Evolutionary conservation across 352 stramenopile genomes (phyloP), one percentile per base, ranked within the genome.

Genomic region (Phytophthora brassicae): DNA sequence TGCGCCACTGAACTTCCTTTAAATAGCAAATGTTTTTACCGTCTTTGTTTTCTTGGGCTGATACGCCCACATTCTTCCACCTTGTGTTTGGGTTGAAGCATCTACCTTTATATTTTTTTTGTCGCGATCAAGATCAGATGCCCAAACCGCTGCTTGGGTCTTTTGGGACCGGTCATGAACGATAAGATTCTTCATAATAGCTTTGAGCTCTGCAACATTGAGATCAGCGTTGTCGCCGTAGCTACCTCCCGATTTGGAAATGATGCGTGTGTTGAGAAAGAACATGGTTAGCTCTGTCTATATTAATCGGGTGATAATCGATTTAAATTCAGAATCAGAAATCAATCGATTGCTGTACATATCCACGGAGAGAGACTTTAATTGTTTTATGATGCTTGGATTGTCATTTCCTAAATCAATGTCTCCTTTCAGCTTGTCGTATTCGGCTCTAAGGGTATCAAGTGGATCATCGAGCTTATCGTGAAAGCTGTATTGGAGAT

Each of bases 211-310:
- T 16, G 46, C 46, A 2, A 64, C 56, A 31, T 57, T 64, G 47
- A 45, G 13, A 61, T 66, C 59, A 17, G 50, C 45, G 59, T 62
- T 67, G 29, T 67, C 59, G 11, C 59, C 59, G 54, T 67, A 67
- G 28, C 51, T 67, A 53, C 59, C 59, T 29, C 7, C 28, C 39
- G 59, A 67, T 6, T 31, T 59, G 45, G 44, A 54, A 48, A 68
- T 68, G 46, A 61, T 67, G n/a, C 59, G 49, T 0, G 60, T 43
- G 3, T 68, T 63, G n/a, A 59, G 49, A 22, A 64, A 56, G 45
- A 68, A 55, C 60, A 68, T 64, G 6, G 2, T 56, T 44, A n/a
- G n/a, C n/a, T n/a, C n/a, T n/a, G n/a, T n/a, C n/a, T 33, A 33
- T 33, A 33, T 5, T 33, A 33, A 9, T 33, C 28, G 28, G 5